phyloP scores from a whole-genome alignment of 164 flowering plant species.

The Brasenia schreberi region DNA sequence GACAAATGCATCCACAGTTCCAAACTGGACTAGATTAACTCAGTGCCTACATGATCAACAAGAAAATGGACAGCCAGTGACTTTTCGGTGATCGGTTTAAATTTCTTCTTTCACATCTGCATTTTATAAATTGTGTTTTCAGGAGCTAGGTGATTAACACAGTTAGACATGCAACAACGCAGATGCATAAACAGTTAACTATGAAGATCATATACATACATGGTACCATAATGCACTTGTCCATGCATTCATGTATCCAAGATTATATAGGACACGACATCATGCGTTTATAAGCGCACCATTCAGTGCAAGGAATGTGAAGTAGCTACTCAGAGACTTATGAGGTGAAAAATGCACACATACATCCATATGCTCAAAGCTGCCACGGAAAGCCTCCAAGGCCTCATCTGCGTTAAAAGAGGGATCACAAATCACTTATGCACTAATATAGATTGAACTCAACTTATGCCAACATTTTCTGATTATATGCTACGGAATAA shows the following conservation, averaged over 20 bases:
- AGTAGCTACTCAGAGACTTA: background rate
- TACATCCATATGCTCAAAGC: constrained; percentile 57
- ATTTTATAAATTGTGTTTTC: constrained; percentile 4
- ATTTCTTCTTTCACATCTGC: constrained; percentile 68
- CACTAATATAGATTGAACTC: background rate
- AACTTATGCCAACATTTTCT: background rate
- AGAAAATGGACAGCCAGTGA: constrained; percentile 40
- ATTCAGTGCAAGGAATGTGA: too few relatives aligned
- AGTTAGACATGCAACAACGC: background rate
- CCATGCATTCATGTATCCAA: background rate
- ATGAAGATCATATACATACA: background rate
- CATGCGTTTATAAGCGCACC: too few relatives aligned
- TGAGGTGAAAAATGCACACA: constrained; percentile 11
- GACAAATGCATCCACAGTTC: background rate
- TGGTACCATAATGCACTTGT: background rate
- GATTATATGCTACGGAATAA: background rate
- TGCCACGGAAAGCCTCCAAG: constrained; percentile 38
- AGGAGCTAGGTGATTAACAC: background rate
- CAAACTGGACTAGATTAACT: constrained; percentile 44
- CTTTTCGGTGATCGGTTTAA: constrained; percentile 32
- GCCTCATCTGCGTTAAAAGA: constrained; percentile 54
- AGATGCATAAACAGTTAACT: background rate
- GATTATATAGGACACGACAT: too few relatives aligned
- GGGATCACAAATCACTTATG: background rate
- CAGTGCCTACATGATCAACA: constrained; percentile 71